A percentile compares a stretch with the other conserved stretches of the same genome.
phyloP scores from a whole-genome alignment of 441 rosid genomes.

The Adansonia madagascariensis region DNA sequence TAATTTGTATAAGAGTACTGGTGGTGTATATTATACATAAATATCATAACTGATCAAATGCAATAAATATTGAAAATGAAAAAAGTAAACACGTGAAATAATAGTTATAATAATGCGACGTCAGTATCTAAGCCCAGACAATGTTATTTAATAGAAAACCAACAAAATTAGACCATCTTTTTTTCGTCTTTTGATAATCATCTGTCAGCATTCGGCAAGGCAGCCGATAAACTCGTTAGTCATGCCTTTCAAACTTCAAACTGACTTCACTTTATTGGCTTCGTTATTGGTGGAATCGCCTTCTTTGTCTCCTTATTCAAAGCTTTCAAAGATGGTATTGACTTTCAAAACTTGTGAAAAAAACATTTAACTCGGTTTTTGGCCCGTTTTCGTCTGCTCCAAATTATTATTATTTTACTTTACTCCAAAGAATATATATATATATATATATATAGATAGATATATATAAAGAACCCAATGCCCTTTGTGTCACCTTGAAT shows the following conservation, averaged over 20 bases:
- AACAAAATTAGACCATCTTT: neutral
- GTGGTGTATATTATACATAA: no score
- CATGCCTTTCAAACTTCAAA: neutral
- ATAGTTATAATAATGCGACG: no score
- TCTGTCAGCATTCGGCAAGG: neutral
- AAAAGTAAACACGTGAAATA: no score
- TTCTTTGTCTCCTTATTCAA: slow-evolving; percentile 11
- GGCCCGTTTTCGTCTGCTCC: slow-evolving; percentile 8
- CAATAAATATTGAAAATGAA: no score
- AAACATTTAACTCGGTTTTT: neutral
- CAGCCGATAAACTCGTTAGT: neutral
- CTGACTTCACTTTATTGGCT: slow-evolving; percentile 10
- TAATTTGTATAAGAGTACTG: no score
- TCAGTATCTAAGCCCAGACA: neutral
- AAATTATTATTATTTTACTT: neutral
- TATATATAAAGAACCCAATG: neutral
- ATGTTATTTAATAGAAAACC: neutral
- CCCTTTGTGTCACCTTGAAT: slow-evolving; percentile 25
- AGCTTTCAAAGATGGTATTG: slow-evolving; percentile 20
- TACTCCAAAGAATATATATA: neutral
- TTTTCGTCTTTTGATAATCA: slow-evolving; percentile 13
- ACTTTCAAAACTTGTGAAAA: neutral
- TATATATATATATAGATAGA: no score
- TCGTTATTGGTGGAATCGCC: neutral
- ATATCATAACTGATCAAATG: no score